phyloP scores from a whole-genome alignment of 176 grass and related monocot species.

The Hyparrhenia diplandra region DNA sequence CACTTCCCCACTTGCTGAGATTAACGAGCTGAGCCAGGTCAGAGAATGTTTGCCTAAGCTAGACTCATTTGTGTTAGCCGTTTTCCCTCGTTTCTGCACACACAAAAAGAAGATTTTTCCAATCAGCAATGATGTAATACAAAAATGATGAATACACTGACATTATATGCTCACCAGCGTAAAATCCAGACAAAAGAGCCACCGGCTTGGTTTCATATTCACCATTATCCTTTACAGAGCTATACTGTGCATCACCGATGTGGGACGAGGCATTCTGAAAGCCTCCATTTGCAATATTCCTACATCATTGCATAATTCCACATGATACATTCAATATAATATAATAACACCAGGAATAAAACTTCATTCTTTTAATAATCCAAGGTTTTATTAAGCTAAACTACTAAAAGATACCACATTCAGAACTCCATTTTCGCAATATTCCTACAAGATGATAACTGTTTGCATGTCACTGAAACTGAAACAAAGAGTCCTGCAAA shows the following conservation, averaged over 20 bases:
- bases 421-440: neutral
- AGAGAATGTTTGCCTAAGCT: slow-evolving; percentile 25
- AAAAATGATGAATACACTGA: neutral
- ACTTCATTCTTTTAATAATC: neutral
- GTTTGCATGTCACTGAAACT: neutral
- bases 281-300: slow-evolving; percentile 43
- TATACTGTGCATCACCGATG: slow-evolving; percentile 16
- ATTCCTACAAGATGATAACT: neutral
- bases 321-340: neutral
- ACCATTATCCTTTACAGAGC: slow-evolving; percentile 36
- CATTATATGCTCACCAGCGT: slow-evolving; percentile 45
- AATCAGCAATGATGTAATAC: slow-evolving; percentile 7
- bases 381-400: neutral
- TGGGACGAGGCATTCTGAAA: slow-evolving; percentile 37
- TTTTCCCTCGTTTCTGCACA: slow-evolving; percentile 32
- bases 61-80: slow-evolving; percentile 37
- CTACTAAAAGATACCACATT: neutral
- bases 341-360: neutral
- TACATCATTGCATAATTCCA: slow-evolving; percentile 39
- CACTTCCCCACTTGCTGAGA: slow-evolving; percentile 36
- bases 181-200: slow-evolving; percentile 54
- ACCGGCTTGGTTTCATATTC: slow-evolving; percentile 45
- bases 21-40: slow-evolving; percentile 18
- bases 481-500: neutral
- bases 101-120: neutral